These are phyloP conservation scores for Pleoardoris graminearum DNA, from an alignment of 2,329 filamentous ascomycete species.

Conservation along the genomic window DNA sequence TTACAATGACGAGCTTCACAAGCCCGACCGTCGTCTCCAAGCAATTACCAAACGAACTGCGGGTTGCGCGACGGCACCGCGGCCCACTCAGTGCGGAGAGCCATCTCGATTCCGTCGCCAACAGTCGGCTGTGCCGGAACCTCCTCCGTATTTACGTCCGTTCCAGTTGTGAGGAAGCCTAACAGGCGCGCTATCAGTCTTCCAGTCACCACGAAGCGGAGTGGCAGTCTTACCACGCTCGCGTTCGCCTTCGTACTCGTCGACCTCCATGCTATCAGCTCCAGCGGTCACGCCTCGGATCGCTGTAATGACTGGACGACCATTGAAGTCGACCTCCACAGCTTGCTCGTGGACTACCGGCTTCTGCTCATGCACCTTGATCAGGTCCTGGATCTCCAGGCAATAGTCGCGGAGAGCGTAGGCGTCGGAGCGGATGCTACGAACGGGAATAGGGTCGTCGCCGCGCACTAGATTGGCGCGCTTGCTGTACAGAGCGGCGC, in stretches of 20 bases:
- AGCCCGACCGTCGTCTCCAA: background rate
- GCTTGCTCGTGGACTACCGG: background rate
- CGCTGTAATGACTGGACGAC: too few relatives aligned
- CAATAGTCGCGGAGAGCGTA: background rate
- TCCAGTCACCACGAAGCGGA: background rate
- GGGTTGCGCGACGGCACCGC: background rate
- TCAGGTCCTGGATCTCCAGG: background rate
- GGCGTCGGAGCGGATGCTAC: background rate
- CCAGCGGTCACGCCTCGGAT: background rate
- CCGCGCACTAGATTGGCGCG: background rate
- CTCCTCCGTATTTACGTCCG: background rate
- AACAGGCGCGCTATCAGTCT: background rate
- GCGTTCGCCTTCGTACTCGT: background rate
- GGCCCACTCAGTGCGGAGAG: background rate
- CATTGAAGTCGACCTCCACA: background rate
- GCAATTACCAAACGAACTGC: background rate
- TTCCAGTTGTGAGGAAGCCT: too few relatives aligned
- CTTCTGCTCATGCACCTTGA: background rate
- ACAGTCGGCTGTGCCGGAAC: background rate
- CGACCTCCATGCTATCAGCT: background rate
- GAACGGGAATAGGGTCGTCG: background rate
- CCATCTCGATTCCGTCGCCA: background rate
- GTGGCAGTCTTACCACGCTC: background rate
- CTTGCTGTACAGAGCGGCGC: background rate
- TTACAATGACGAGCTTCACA: too few relatives aligned